Base-by-base conservation (phyloP, 163 green algal species). In the Trebouxia gelatinosa region DNA sequence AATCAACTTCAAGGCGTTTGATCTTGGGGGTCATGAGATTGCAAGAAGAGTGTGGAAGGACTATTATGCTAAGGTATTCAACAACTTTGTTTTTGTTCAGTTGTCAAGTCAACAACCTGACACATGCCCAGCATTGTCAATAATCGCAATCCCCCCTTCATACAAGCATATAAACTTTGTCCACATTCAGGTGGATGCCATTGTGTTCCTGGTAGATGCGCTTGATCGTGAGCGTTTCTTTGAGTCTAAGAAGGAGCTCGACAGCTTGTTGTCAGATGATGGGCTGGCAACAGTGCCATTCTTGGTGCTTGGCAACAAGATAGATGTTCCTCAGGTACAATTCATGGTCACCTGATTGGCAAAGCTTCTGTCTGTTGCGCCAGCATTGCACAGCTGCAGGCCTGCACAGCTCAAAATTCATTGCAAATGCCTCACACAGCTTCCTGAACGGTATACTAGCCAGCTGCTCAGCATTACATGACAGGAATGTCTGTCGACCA, bases 1-100 rank as follows among this genome's bases (percentile, higher is more conserved):
- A 37, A 98, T 99, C 81, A 99, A 98, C 81, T 99, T 99, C 89
- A 98, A 98, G 84, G 96, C 94, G 3, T 98, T 98, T 83, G 94
- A 98, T 81, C 81, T 98, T 54, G 94, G 96, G 31, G 96, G 96
- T 37, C 96, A 99, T 87, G 94, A 99, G 80, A 98, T 99, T 87
- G 96, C 96, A 13, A 86, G 96, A 6, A 87, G 92, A 58, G 94
- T 99, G 11, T 99, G 96, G 96, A 98, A 98, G 85, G 96, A 99
- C 80, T 99, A 99, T 75, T 99, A 98, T 83, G 95, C 96, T 38
- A 97, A 98, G 90, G 96, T 94, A 51, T n/a, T n/a, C n/a, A n/a
- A 64, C 7, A 59, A 65, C 61, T 6, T 48, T 37, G 6, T n/a
- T n/a, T n/a, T n/a, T n/a, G n/a, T n/a, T n/a, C n/a, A n/a, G n/a